Conservation (phyloP, 1,139 yeast genomes). For the Groenewaldozyma auringiensis region DNA sequence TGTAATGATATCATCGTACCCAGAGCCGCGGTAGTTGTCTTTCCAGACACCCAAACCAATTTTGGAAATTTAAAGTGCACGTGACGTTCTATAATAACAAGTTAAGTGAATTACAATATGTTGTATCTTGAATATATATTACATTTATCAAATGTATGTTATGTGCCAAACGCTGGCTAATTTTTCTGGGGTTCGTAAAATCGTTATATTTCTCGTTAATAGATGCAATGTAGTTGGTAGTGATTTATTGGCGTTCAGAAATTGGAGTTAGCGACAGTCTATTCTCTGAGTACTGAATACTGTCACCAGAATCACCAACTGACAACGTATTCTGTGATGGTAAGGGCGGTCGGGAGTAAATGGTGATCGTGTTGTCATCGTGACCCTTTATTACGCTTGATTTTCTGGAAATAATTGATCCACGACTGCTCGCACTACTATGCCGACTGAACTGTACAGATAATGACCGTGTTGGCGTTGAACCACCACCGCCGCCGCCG, state of each 20-base stretch:
- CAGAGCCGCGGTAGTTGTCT: no score
- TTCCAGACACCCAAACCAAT: no score
- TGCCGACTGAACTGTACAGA: slow-evolving; percentile 10
- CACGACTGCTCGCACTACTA: slow-evolving; percentile 5
- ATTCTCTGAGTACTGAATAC: not conserved
- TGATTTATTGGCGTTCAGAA: slow-evolving; percentile 20
- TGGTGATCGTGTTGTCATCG: slow-evolving; percentile 19
- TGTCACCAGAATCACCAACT: not conserved
- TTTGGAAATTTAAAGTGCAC: no score
- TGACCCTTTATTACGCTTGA: slow-evolving; percentile 17
- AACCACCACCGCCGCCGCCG: not conserved
- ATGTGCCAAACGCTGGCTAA: no score
- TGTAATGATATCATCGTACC: no score
- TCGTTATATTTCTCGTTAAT: no score
- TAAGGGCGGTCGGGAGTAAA: slow-evolving; percentile 11
- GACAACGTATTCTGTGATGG: not conserved
- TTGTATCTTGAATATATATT: no score
- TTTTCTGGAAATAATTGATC: slow-evolving; percentile 10
- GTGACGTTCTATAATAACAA: no score
- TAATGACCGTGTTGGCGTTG: not conserved
- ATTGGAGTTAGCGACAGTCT: slow-evolving; percentile 18
- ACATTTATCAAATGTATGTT: no score
- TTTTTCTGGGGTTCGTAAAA: not conserved
- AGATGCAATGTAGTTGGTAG: no score
- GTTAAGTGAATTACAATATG: no score